phyloP scores from a whole-genome alignment of 768 basidiomycete genomes.

The Russula sp. region DNA sequence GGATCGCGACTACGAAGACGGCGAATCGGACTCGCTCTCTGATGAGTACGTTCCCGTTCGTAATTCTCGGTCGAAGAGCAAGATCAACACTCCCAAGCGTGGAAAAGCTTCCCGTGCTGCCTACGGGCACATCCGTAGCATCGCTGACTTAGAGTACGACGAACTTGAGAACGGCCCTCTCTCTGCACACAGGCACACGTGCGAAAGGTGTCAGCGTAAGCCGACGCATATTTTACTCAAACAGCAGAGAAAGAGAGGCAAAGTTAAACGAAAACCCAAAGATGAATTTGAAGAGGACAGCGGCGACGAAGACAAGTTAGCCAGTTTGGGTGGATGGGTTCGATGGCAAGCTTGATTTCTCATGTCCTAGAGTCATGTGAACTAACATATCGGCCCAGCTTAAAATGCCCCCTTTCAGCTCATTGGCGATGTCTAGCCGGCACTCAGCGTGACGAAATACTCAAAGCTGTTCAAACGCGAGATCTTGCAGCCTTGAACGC shows the following conservation, averaged over 20 bases:
- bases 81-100: conserved; percentile 36
- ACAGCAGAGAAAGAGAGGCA: conserved; percentile 38
- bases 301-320: conserved; percentile 51
- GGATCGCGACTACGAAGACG: conserved; percentile 35
- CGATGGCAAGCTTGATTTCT: conserved; percentile 55
- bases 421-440: conserved; percentile 75
- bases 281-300: conserved; percentile 56
- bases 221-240: conserved; percentile 56
- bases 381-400: conserved; percentile 41
- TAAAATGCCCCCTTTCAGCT: conserved; percentile 71
- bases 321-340: conserved; percentile 73
- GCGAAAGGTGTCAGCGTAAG: conserved; percentile 65
- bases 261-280: conserved; percentile 41
- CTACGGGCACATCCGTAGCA: conserved; percentile 47
- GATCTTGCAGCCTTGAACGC: conserved; percentile 46
- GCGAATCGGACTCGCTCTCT: conserved; percentile 10
- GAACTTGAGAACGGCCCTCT: conserved; percentile 57
- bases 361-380: neutral
- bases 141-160: conserved; percentile 43
- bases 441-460: conserved; percentile 68
- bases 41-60: conserved; percentile 38
- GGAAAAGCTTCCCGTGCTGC: conserved; percentile 45
- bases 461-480: conserved; percentile 57
- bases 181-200: conserved; percentile 57
- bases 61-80: conserved; percentile 35